A percentile compares a stretch with the other conserved stretches of the same genome.
These are phyloP conservation scores for Peterozyma toletana DNA, from an alignment of 805 yeast species.

Conservation along the genomic window DNA sequence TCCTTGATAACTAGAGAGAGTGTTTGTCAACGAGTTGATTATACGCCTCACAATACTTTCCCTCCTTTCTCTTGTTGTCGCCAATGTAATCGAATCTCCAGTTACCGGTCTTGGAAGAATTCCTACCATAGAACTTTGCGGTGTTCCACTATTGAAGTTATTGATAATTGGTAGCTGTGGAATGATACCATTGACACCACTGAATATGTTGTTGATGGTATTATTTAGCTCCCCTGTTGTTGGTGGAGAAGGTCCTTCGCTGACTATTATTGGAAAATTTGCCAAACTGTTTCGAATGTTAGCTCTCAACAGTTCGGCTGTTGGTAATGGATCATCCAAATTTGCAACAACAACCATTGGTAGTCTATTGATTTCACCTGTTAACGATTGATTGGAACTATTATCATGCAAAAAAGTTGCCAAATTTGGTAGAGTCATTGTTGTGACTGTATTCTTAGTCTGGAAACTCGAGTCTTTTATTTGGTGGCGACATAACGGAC, in stretches of 20 bases:
- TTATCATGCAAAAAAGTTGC: slow-evolving; percentile 24
- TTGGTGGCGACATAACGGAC: slow-evolving; percentile 78
- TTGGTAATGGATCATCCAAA: slow-evolving; percentile 15
- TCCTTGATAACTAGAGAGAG: neutral
- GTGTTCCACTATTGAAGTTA: neutral
- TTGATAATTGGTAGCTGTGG: neutral
- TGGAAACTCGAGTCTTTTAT: slow-evolving; percentile 25
- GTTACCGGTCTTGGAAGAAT: too few species aligned
- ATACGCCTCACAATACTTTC: slow-evolving; percentile 7
- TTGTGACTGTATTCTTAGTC: slow-evolving; percentile 14
- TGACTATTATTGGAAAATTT: slow-evolving; percentile 9
- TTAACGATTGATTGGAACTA: slow-evolving; percentile 17
- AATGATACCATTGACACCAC: neutral
- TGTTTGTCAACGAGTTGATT: slow-evolving; percentile 5
- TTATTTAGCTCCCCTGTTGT: neutral
- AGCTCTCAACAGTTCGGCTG: slow-evolving; percentile 7
- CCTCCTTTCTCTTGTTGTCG: slow-evolving; percentile 1
- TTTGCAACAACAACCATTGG: slow-evolving; percentile 21
- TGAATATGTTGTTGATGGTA: neutral
- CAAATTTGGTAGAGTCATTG: slow-evolving; percentile 27
- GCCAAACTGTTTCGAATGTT: slow-evolving; percentile 8
- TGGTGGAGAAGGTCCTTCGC: slow-evolving; percentile 7
- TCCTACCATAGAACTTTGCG: neutral
- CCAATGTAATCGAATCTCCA: neutral
- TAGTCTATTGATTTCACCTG: slow-evolving; percentile 20